Evolutionary conservation across 2,329 filamentous ascomycete genomes (phyloP).

Genomic region (Ceratocystiopsis sp.): DNA sequence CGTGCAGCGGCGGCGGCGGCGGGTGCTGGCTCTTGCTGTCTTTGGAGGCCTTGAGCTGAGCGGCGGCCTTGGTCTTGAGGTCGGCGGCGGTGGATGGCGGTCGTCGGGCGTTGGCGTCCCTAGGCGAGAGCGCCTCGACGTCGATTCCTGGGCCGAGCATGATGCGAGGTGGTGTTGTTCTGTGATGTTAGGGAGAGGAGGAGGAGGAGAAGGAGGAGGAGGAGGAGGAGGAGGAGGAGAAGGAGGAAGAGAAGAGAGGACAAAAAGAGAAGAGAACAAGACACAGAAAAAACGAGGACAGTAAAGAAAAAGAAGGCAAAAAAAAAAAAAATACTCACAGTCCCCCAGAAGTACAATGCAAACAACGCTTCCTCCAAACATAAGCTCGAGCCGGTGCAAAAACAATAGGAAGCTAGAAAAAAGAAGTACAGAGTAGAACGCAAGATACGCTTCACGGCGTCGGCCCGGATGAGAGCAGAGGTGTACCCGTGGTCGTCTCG

Average conservation of each 20-base stretch:
- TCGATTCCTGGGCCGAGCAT: constrained; percentile 34
- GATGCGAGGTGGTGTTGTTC: constrained; percentile 7
- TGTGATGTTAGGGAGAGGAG: neutral
- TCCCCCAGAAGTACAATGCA: neutral
- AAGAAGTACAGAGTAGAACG: neutral
- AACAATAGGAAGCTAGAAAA: neutral
- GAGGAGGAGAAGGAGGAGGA: neutral
- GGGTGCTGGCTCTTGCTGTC: constrained; percentile 55
- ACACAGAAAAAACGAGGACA: neutral
- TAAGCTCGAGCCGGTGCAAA: neutral
- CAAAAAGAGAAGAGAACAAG: neutral
- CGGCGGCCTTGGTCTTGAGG: constrained; percentile 33
- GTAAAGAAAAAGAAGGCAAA: neutral
- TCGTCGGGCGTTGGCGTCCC: constrained; percentile 45
- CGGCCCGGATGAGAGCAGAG: neutral
- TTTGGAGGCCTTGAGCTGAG: constrained; percentile 36
- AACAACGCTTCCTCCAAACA: constrained; percentile 1
- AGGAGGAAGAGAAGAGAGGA: neutral
- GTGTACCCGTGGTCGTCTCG: too few relatives aligned
- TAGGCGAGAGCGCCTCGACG: constrained; percentile 46
- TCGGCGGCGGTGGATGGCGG: constrained; percentile 26
- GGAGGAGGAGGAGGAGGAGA: neutral
- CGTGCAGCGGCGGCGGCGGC: constrained; percentile 42
- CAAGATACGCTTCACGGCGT: neutral
- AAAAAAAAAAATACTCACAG: neutral